phyloP scores from a whole-genome alignment of 164 flowering plant species.

The Umbilicus rupestris region DNA sequence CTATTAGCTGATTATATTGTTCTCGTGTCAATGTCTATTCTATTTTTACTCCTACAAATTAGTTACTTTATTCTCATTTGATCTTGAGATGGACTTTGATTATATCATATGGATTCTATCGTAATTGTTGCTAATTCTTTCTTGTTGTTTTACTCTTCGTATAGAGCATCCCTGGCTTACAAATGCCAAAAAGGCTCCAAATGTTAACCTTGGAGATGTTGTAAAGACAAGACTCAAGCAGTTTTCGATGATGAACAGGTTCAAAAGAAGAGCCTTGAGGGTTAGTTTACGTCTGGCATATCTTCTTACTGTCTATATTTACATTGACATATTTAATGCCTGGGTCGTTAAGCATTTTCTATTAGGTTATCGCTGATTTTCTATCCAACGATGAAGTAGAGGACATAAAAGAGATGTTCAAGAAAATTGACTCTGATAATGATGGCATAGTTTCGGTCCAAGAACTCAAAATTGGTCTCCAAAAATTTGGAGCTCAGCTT shows the following conservation, averaged over 20 bases:
- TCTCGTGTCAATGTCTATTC: not conserved
- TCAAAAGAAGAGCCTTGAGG: slow-evolving; percentile 86
- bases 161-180: slow-evolving; percentile 94
- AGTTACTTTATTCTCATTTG: not conserved
- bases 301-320: not conserved
- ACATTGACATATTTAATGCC: not conserved
- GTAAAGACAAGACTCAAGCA: slow-evolving; percentile 94
- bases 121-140: not conserved
- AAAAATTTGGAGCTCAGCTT: slow-evolving; percentile 86
- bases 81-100: not conserved
- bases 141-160: slow-evolving; percentile 2
- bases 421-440: slow-evolving; percentile 79
- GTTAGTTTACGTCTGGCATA: slow-evolving; percentile 28
- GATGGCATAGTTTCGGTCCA: slow-evolving; percentile 80
- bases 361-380: slow-evolving; percentile 88
- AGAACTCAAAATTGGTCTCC: slow-evolving; percentile 74
- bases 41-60: not conserved
- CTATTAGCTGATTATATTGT: not conserved
- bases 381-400: slow-evolving; percentile 82
- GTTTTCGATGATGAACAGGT: slow-evolving; percentile 90
- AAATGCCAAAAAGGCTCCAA: slow-evolving; percentile 92
- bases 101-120: not conserved
- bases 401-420: slow-evolving; percentile 87
- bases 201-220: slow-evolving; percentile 92
- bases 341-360: not conserved